Percentiles rank a stretch among this genome's conserved stretches.
Conservation (phyloP, 179 eudicot species). For the Spergularia azorica region DNA sequence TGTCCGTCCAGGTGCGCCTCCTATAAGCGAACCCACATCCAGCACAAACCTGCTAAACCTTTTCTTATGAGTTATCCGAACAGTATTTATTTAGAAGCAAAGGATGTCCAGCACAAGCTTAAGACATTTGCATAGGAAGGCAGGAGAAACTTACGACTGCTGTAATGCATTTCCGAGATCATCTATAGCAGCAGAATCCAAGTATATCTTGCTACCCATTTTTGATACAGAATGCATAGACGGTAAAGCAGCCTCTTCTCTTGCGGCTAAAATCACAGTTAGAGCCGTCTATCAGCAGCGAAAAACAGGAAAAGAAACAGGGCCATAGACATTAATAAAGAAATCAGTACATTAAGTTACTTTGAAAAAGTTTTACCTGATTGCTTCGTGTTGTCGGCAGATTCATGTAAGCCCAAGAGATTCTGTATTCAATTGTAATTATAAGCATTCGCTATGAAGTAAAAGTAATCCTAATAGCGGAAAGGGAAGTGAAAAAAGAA, state of each 20-base stretch:
- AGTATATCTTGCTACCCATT: slow-evolving; percentile 51
- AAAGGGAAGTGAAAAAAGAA: background rate
- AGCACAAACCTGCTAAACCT: slow-evolving; percentile 51
- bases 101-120: background rate
- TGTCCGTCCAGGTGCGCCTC: slow-evolving; percentile 91
- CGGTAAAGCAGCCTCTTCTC: slow-evolving; percentile 41
- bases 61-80: background rate
- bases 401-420: slow-evolving; percentile 55
- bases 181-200: slow-evolving; percentile 41
- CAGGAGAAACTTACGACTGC: slow-evolving; percentile 46
- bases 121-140: background rate
- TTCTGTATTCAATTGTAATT: slow-evolving; percentile 39
- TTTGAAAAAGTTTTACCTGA: slow-evolving; percentile 31
- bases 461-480: background rate
- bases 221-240: slow-evolving; percentile 50
- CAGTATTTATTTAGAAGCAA: background rate
- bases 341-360: slow-evolving; percentile 1
- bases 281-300: slow-evolving; percentile 12
- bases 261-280: slow-evolving; percentile 35
- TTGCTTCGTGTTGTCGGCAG: slow-evolving; percentile 30
- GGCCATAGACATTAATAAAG: background rate
- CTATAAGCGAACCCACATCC: slow-evolving; percentile 68
- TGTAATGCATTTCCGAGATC: slow-evolving; percentile 36
- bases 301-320: background rate
- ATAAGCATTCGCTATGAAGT: slow-evolving; percentile 17